Percentiles rank a stretch among this genome's conserved stretches.
Evolutionary conservation across 78 protist genomes (phyloP).

Genomic region (Speleostelium caveatum): DNA sequence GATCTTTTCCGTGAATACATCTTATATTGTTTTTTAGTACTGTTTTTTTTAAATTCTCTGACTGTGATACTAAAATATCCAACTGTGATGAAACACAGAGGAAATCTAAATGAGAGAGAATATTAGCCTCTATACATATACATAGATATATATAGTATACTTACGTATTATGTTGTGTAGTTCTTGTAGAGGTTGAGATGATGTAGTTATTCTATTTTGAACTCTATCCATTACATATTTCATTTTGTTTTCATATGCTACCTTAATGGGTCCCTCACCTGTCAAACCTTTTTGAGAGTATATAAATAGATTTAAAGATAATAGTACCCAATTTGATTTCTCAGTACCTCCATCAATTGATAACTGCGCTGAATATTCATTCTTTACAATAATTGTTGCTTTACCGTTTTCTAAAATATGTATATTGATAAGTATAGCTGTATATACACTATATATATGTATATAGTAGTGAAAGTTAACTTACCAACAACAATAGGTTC

Average conservation of each 20-base stretch:
- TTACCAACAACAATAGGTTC: slow-evolving; percentile 53
- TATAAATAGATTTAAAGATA: slow-evolving; percentile 10
- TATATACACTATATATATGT: neutral
- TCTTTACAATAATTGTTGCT: slow-evolving; percentile 24
- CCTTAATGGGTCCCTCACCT: slow-evolving; percentile 54
- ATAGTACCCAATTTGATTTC: slow-evolving; percentile 50
- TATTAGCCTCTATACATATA: neutral
- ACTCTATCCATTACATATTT: slow-evolving; percentile 27
- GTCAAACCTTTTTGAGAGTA: slow-evolving; percentile 16
- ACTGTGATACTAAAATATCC: slow-evolving; percentile 39
- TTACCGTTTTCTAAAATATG: slow-evolving; percentile 33
- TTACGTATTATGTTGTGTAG: slow-evolving; percentile 66
- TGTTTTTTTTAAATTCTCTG: slow-evolving; percentile 57
- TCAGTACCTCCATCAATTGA: slow-evolving; percentile 68
- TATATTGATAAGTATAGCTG: neutral
- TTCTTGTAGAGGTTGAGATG: slow-evolving; percentile 38
- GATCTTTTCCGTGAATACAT: slow-evolving; percentile 52
- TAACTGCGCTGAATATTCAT: slow-evolving; percentile 31
- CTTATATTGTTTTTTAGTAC: slow-evolving; percentile 32
- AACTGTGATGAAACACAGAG: slow-evolving; percentile 36
- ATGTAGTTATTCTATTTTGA: slow-evolving; percentile 33
- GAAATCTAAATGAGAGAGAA: neutral
- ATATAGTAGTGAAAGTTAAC: neutral
- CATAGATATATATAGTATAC: neutral
- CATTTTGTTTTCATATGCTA: slow-evolving; percentile 35